Evolutionary conservation across 257 asterid species (phyloP), one percentile per base, ranked within the genome.

Genomic region (Cordia subcordata): DNA sequence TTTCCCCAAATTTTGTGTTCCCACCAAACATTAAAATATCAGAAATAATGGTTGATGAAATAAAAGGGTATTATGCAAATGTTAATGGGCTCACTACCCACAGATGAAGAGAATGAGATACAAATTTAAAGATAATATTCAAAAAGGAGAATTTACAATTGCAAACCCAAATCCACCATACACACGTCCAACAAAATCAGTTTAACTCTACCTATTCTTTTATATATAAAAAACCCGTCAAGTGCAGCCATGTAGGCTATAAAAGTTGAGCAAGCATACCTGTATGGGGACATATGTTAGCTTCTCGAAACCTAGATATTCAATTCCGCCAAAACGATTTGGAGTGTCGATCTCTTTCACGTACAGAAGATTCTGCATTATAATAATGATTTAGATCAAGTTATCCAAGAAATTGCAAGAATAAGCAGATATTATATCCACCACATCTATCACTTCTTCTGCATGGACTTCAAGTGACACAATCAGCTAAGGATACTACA

Each of bases 231-330:
- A n/a, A n/a, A n/a, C n/a, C n/a, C n/a, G 21, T 49, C 20, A 11
- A 10, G 1, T 8, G 54, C 11, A 49, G n/a, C n/a, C 53, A 45
- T 9, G 9, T 17, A 18, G 16, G 23, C 53, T 22, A 46, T 1
- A 42, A 52, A 60, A 58, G 32, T 15, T 3, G 47, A 58, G 67
- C 58, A 53, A 49, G 22, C 49, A 53, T 74, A 88, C 96, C 99
- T 92, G 99, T 78, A 92, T 86, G 27, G 99, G 99, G 69, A 86
- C 83, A 81, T 75, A 88, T 47, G 99, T 86, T 67, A 92, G 91
- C 87, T 84, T 92, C 78, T 81, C 96, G 58, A 92, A 92, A 50
- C 99, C 96, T 77, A 92, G 68, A 70, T 88, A 92, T 45, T 75
- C 90, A 60, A 71, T 59, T 58, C 99, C 99, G 44, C 99, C 99